These are phyloP conservation scores for Botrytis medusae DNA, from an alignment of 2,329 filamentous ascomycete genomes.

Conservation along the genomic window DNA sequence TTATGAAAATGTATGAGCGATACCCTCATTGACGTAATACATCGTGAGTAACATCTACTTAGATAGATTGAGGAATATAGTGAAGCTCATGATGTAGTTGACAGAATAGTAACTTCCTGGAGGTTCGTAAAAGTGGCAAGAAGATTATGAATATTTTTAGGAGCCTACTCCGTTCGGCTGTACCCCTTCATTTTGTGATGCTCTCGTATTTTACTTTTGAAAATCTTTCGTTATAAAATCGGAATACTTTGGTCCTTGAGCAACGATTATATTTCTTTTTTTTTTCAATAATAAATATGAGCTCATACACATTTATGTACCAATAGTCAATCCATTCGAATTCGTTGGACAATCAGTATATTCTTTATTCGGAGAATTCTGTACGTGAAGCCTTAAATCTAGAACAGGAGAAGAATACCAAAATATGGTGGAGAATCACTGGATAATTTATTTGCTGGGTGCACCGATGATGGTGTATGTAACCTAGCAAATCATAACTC, in stretches of 20 bases:
- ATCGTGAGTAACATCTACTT: not conserved
- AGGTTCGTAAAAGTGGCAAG: constrained; percentile 3
- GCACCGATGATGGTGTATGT: not conserved
- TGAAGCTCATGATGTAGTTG: not conserved
- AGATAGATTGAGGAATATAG: not conserved
- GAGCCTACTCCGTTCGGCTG: not conserved
- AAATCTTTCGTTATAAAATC: not conserved
- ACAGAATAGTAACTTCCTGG: no score
- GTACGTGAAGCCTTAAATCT: not conserved
- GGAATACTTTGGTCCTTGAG: not conserved
- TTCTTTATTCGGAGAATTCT: not conserved
- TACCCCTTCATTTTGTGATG: constrained; percentile 9
- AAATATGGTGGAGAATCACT: not conserved
- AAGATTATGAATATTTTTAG: not conserved
- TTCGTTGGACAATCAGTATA: not conserved
- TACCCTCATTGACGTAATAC: not conserved
- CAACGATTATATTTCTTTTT: not conserved
- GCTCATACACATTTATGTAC: not conserved
- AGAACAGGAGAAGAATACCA: not conserved
- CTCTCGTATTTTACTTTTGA: not conserved
- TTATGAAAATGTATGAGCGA: not conserved
- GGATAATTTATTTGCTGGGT: not conserved
- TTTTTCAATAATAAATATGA: not conserved
- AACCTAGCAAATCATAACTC: constrained; percentile 6
- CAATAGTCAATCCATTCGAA: not conserved